Evolutionary conservation across 1,284 basidiomycete genomes (phyloP).

Genomic region (Apiotrichum montevideense): DNA sequence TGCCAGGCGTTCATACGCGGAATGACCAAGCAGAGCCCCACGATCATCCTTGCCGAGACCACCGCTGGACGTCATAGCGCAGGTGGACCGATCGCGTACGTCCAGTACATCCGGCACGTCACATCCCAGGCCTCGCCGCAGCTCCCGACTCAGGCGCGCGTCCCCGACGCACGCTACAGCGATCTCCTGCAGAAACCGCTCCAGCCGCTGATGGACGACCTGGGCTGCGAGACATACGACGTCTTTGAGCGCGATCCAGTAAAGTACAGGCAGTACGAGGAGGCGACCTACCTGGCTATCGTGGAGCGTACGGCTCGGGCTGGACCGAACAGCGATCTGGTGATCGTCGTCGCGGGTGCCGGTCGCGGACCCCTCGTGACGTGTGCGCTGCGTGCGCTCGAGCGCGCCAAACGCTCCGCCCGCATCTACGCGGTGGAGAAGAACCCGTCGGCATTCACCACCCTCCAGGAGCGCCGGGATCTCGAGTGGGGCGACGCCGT

Average conservation of each 20-base stretch:
- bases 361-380: slow-evolving; percentile 92
- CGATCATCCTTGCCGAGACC: slow-evolving; percentile 69
- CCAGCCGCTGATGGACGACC: slow-evolving; percentile 95
- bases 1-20: slow-evolving; percentile 82
- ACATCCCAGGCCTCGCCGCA: slow-evolving; percentile 56
- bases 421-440: slow-evolving; percentile 89
- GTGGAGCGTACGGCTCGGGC: slow-evolving; percentile 54
- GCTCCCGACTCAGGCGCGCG: slow-evolving; percentile 60
- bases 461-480: slow-evolving; percentile 74
- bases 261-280: slow-evolving; percentile 93
- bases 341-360: slow-evolving; percentile 87
- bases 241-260: slow-evolving; percentile 97
- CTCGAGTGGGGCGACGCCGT: slow-evolving; percentile 81
- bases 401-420: slow-evolving; percentile 61
- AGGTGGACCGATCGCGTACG: slow-evolving; percentile 81
- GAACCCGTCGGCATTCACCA: slow-evolving; percentile 87
- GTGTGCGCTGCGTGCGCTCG: slow-evolving; percentile 71
- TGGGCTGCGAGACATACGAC: slow-evolving; percentile 91
- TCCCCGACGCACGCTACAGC: slow-evolving; percentile 77
- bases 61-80: slow-evolving; percentile 59
- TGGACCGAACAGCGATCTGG: slow-evolving; percentile 19
- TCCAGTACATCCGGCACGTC: slow-evolving; percentile 79
- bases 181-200: slow-evolving; percentile 94
- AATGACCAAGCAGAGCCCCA: slow-evolving; percentile 78
- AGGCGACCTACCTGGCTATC: slow-evolving; percentile 80